Percentiles rank a stretch among this genome's conserved stretches.
Conservation (phyloP, 2,329 filamentous ascomycete species). For the Cryphonectria carpinicola region DNA sequence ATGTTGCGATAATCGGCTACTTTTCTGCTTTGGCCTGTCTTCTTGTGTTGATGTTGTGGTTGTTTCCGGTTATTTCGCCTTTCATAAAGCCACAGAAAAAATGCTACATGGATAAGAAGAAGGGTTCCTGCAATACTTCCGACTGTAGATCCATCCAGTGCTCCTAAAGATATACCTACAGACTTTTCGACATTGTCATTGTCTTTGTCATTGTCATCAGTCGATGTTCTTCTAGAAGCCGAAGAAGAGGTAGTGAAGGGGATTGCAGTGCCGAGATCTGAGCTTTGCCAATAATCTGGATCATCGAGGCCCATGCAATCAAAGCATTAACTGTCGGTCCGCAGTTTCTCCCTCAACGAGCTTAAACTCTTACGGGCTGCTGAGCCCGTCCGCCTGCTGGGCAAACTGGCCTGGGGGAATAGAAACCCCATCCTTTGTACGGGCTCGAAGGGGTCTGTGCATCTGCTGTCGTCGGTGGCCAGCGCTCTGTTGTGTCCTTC, state of each 20-base stretch:
- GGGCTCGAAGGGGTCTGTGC: not conserved
- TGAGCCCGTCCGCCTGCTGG: constrained; percentile 1
- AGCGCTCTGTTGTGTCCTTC: constrained; percentile 7
- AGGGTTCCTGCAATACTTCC: not conserved
- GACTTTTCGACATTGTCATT: not conserved
- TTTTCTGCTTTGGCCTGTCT: not conserved
- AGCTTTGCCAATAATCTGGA: constrained; percentile 16
- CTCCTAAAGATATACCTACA: not conserved
- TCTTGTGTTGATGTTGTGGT: not conserved
- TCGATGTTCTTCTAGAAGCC: not conserved
- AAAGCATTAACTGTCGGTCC: not conserved
- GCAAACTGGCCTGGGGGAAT: constrained; percentile 14
- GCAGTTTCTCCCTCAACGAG: constrained; percentile 11
- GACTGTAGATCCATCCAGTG: not conserved
- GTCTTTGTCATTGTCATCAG: too few relatives aligned
- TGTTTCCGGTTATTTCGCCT: not conserved
- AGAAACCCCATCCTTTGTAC: constrained; percentile 12
- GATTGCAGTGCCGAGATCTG: not conserved
- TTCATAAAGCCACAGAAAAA: not conserved
- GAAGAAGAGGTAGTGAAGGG: not conserved
- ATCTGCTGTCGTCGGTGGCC: constrained; percentile 11
- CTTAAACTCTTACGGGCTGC: constrained; percentile 7
- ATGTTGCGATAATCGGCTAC: not conserved
- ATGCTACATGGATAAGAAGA: not conserved
- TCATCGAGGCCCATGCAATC: constrained; percentile 6